These are phyloP conservation scores for Camelina hispida DNA, from an alignment of 345 rosid genomes.

Conservation along the genomic window DNA sequence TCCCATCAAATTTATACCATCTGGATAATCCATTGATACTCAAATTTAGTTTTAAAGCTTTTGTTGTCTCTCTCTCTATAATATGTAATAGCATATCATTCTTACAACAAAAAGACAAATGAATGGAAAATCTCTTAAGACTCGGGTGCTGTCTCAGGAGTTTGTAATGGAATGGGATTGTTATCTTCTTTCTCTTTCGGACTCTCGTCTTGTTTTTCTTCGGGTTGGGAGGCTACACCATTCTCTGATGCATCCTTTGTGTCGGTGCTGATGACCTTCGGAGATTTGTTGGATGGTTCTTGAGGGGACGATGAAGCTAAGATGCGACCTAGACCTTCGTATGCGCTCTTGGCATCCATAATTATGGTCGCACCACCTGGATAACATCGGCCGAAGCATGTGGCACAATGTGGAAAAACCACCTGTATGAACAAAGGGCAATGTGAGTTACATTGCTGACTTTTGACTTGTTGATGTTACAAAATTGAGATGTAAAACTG, in stretches of 20 bases:
- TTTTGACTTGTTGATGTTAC: slow-evolving; percentile 2
- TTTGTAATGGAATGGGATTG: slow-evolving; percentile 22
- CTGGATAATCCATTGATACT: slow-evolving; percentile 2
- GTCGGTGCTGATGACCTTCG: slow-evolving; percentile 16
- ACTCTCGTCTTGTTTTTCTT: slow-evolving; percentile 40
- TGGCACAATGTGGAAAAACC: slow-evolving; percentile 79
- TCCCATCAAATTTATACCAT: slow-evolving; percentile 11
- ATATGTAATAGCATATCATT: neutral
- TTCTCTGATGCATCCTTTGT: slow-evolving; percentile 50
- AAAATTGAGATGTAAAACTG: slow-evolving; percentile 16
- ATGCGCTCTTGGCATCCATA: slow-evolving; percentile 73
- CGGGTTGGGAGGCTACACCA: slow-evolving; percentile 52
- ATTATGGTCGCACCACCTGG: slow-evolving; percentile 77
- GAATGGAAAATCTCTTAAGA: slow-evolving; percentile 22
- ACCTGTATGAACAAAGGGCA: slow-evolving; percentile 53
- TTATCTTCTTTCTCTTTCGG: slow-evolving; percentile 42
- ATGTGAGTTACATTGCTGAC: slow-evolving; percentile 31
- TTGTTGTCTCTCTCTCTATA: neutral
- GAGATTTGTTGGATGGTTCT: slow-evolving; percentile 57
- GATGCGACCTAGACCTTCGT: slow-evolving; percentile 66
- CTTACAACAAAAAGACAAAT: slow-evolving; percentile 16
- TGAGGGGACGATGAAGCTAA: slow-evolving; percentile 57
- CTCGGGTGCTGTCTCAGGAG: slow-evolving; percentile 35
- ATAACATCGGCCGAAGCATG: slow-evolving; percentile 93
- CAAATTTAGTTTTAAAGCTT: neutral